Evolutionary conservation across 371 early-diverging fungal species (phyloP), one percentile per base, ranked within the genome.

Genomic region (Basidiobolus meristosporus): DNA sequence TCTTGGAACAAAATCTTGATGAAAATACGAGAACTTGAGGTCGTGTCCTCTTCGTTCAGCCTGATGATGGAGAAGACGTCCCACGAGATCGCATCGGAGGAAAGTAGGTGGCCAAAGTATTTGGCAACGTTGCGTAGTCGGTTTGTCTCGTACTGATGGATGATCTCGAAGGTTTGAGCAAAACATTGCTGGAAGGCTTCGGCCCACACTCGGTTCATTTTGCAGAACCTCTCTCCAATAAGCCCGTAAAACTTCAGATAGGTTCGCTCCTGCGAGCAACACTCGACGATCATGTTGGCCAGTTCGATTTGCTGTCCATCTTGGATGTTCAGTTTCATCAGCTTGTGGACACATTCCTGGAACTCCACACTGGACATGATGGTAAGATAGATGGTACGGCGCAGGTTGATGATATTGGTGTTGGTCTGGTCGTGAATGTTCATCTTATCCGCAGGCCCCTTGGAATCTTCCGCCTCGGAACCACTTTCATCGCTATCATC

Each of bases 291-390:
- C 97, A 97, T 97, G 53, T 85, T 85, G 56, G 77, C 77, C 32
- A 97, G 56, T 57, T 91, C 95, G 40, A 79, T 68, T 68, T 74
- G 54, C 44, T 88, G 81, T 36, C 82, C 90, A 40, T 73, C 73
- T 37, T 68, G 73, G 20, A 95, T 69, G 38, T 77, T 54, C 15
- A 96, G 56, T 43, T 80, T 75, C 70, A 96, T 66, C 30, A 95
- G 63, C 57, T 97, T 95, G 65, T 97, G 97, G 38, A 79, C 75
- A 41, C 84, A 82, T 64, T 97, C 97, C 62, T 97, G 96, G 57
- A 81, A 93, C 48, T 85, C 82, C 23, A 90, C 70, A 47, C 82
- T 79, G 4, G 96, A 96, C 87, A 89, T 95, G 51, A 93, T 81
- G 4, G 92, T 87, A 42, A 97, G 60, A 52, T 97, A 97, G 42